These are phyloP conservation scores for Eleusine coracana DNA, from an alignment of 176 grass and related monocot species.

Conservation along the genomic window DNA sequence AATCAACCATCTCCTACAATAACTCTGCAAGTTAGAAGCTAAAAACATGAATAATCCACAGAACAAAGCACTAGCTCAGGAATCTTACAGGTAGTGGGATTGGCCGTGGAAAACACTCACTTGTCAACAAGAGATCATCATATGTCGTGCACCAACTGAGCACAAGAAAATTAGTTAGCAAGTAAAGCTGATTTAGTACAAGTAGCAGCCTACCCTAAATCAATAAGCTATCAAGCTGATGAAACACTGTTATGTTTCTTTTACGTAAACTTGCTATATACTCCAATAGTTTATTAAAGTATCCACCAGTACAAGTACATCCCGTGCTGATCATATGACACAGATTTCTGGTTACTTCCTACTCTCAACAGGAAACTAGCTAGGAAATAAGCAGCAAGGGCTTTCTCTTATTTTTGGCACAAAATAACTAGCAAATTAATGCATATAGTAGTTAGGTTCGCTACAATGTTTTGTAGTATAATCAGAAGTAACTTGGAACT, in stretches of 20 bases:
- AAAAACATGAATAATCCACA: not conserved
- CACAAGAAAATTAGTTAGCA: not conserved
- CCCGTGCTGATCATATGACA: slow-evolving; percentile 1
- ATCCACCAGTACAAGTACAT: slow-evolving; percentile 7
- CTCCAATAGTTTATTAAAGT: not conserved
- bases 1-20: slow-evolving; percentile 88
- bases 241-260: not conserved
- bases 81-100: slow-evolving; percentile 80
- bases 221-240: slow-evolving; percentile 6
- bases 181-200: not conserved
- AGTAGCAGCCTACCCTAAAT: not conserved
- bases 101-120: slow-evolving; percentile 61
- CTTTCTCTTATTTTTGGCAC: not conserved
- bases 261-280: not conserved
- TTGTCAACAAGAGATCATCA: slow-evolving; percentile 75
- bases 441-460: not conserved
- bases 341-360: not conserved
- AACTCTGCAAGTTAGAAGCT: slow-evolving; percentile 20
- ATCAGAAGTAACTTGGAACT: slow-evolving; percentile 1
- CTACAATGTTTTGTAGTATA: not conserved
- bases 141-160: slow-evolving; percentile 82
- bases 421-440: not conserved
- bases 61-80: not conserved
- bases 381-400: not conserved
- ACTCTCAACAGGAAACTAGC: not conserved